These are phyloP conservation scores for Nitzschia sp. DNA, from an alignment of 108 stramenopile genomes.

Conservation along the genomic window DNA sequence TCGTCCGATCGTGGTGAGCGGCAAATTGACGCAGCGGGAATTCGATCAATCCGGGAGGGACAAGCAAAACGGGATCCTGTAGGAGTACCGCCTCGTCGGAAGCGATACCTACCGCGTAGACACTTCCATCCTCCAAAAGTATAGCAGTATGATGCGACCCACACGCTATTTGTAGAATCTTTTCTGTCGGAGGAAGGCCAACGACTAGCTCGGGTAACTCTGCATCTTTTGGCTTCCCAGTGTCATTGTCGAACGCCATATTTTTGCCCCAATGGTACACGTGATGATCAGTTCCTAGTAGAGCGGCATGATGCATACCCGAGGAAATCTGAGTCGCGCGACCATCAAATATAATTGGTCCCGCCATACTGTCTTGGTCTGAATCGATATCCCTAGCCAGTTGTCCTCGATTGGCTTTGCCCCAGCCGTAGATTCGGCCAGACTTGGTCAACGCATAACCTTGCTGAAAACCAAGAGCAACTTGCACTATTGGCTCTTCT, in stretches of 20 bases:
- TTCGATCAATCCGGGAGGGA: conserved; percentile 64
- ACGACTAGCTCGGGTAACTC: conserved; percentile 51
- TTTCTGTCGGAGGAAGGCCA: conserved; percentile 51
- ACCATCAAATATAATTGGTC: conserved; percentile 28
- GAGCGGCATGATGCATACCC: conserved; percentile 76
- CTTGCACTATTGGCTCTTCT: conserved; percentile 65
- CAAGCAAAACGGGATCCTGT: conserved; percentile 65
- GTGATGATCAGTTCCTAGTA: conserved; percentile 56
- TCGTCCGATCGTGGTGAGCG: conserved; percentile 81
- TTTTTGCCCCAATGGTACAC: conserved; percentile 88
- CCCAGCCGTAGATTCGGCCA: conserved; percentile 84
- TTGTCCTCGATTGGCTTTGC: conserved; percentile 86
- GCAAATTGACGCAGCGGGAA: conserved; percentile 66
- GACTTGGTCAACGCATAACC: conserved; percentile 72
- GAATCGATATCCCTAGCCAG: conserved; percentile 55
- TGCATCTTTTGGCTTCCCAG: conserved; percentile 38
- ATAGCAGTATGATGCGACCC: conserved; percentile 87
- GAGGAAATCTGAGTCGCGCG: conserved; percentile 54
- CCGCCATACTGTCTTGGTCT: conserved; percentile 36
- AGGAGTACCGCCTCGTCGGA: conserved; percentile 69
- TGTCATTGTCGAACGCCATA: conserved; percentile 19
- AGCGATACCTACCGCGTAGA: conserved; percentile 80
- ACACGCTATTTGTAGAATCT: conserved; percentile 62
- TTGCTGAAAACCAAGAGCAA: conserved; percentile 88
- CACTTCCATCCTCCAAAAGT: conserved; percentile 79